Evolutionary conservation across 768 basidiomycete genomes (phyloP).

Genomic region (Gloeophyllum trabeum): DNA sequence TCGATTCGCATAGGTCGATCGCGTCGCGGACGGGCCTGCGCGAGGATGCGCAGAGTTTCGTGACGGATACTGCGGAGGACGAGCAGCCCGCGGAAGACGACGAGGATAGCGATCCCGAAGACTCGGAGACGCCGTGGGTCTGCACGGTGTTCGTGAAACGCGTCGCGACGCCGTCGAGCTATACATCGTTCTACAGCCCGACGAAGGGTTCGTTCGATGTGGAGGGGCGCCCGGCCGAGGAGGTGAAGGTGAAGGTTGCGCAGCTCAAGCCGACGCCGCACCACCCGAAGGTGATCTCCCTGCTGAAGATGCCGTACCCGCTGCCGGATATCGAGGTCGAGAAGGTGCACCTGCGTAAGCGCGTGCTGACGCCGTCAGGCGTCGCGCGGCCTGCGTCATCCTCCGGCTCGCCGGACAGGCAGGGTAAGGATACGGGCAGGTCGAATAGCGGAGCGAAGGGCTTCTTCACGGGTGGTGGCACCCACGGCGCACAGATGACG

Average conservation of each 20-base stretch:
- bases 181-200: not conserved
- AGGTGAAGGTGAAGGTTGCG: constrained; percentile 52
- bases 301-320: constrained; percentile 86
- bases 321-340: constrained; percentile 76
- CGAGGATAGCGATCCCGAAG: constrained; percentile 89
- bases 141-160: constrained; percentile 68
- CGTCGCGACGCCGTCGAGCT: constrained; percentile 12
- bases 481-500: constrained; percentile 6
- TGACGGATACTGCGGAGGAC: constrained; percentile 5
- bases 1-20: not conserved
- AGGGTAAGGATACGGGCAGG: constrained; percentile 1
- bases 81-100: constrained; percentile 35
- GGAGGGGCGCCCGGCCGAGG: constrained; percentile 5
- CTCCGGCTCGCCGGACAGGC: constrained; percentile 3
- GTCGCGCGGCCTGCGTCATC: constrained; percentile 17
- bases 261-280: constrained; percentile 89
- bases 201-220: not conserved
- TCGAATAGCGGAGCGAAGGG: not conserved
- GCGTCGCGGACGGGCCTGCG: not conserved
- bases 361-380: constrained; percentile 27
- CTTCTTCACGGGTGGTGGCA: not conserved
- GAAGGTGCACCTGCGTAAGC: constrained; percentile 36
- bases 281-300: constrained; percentile 88
- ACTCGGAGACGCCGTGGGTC: constrained; percentile 93
- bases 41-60: not conserved